phyloP scores from a whole-genome alignment of 2,329 filamentous ascomycete genomes.

The Verticillium klebahnii region DNA sequence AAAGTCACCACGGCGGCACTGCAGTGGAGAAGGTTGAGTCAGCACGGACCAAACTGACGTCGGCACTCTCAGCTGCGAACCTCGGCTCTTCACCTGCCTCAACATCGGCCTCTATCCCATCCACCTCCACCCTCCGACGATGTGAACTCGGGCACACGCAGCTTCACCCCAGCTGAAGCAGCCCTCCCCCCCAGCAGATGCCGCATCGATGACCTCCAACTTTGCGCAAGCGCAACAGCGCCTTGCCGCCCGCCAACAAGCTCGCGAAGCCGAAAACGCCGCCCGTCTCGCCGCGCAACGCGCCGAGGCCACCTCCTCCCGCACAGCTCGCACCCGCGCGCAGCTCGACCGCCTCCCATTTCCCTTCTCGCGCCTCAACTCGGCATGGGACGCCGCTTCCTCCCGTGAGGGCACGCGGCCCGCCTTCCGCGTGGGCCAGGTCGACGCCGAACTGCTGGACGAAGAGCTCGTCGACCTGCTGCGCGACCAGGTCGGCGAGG shows the following conservation, averaged over 20 bases:
- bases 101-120: not conserved
- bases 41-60: not conserved
- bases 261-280: slow-evolving; percentile 64
- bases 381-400: slow-evolving; percentile 65
- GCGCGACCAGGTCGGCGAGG: slow-evolving; percentile 81
- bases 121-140: not conserved
- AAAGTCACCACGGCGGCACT: no score
- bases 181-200: slow-evolving; percentile 17
- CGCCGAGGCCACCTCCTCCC: slow-evolving; percentile 33
- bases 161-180: not conserved
- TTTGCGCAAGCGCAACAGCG: slow-evolving; percentile 89
- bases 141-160: not conserved
- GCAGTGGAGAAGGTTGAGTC: not conserved
- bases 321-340: slow-evolving; percentile 49
- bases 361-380: slow-evolving; percentile 57
- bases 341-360: slow-evolving; percentile 54
- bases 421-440: slow-evolving; percentile 88
- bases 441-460: slow-evolving; percentile 92
- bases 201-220: slow-evolving; percentile 48
- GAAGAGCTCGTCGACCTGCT: slow-evolving; percentile 86
- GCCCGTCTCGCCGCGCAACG: slow-evolving; percentile 45
- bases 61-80: not conserved
- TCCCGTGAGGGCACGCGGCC: slow-evolving; percentile 76
- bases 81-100: slow-evolving; percentile 4
- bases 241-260: slow-evolving; percentile 73